Evolutionary conservation across 2,329 filamentous ascomycete genomes (phyloP), one percentile per base, ranked within the genome.

Genomic region (Botryotinia convoluta): DNA sequence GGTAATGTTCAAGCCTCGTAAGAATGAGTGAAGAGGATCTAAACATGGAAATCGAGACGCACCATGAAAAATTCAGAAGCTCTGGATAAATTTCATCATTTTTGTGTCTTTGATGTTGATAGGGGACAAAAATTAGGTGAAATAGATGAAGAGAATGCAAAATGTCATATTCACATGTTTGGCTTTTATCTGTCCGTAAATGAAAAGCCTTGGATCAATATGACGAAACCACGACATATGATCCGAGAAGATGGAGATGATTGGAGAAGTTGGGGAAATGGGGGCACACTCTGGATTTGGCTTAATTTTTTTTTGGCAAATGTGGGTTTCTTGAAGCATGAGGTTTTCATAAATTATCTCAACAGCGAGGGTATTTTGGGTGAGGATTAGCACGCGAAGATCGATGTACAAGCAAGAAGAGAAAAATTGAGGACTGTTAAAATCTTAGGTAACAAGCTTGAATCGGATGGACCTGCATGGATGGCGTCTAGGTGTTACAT

Each of bases 391-490:
- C 69, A 67, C 45, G 69, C 42, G 45, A 45, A 57, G 44, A 12
- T 65, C n/a, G 37, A 35, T 54, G 60, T 35, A 57, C 7, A 35
- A n/a, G 37, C 39, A 69, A 42, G 35, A 69, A 61, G 39, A 62
- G 35, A n/a, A 18, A 45, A 45, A 7, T 7, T 37, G 54, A 61
- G 54, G 14, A 62, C 51, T 42, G n/a, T 39, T 35, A 18, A 39
- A 37, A 26, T 26, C 26, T n/a, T 22, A 71, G 64, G 60, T 37
- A 65, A 29, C 42, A 65, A 45, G 32, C n/a, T 51, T 65, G 29
- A 51, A 61, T 72, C 48, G 63, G 51, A 69, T 68, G 71, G 71
- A 72, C 71, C 71, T 72, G 63, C 63, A 72, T 71, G 6, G 7
- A 42, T 42, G 60, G 69, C 32, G 44, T 22, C 18, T 61, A 29